These are phyloP conservation scores for Ustanciosporium gigantosporum DNA, from an alignment of 1,284 basidiomycete genomes.

Conservation along the genomic window DNA sequence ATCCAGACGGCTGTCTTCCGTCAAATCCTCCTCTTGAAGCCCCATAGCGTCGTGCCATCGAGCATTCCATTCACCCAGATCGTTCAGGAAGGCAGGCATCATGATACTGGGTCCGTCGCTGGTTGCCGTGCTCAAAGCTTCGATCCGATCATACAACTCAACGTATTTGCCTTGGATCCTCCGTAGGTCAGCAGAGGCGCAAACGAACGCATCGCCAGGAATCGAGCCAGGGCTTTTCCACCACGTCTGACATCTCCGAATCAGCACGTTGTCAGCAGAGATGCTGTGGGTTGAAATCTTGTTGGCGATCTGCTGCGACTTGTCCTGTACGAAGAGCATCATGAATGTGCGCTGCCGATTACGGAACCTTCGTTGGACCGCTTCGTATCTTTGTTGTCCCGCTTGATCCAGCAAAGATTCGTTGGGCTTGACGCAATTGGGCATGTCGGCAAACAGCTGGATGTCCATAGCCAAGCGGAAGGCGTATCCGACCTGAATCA, in stretches of 20 bases:
- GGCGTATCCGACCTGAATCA: conserved; percentile 37
- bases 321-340: conserved; percentile 44
- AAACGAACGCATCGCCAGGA: conserved; percentile 29
- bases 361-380: conserved; percentile 32
- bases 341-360: conserved; percentile 42
- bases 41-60: conserved; percentile 34
- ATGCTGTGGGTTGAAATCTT: conserved; percentile 33
- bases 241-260: conserved; percentile 40
- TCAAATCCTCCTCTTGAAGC: conserved; percentile 20
- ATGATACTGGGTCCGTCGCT: conserved; percentile 36
- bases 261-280: conserved; percentile 25
- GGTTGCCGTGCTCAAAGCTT: conserved; percentile 23
- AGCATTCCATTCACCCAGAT: conserved; percentile 31
- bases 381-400: conserved; percentile 25
- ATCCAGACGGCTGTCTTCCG: conserved; percentile 17
- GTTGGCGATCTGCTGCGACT: conserved; percentile 43
- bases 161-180: conserved; percentile 40
- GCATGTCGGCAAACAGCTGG: conserved; percentile 37
- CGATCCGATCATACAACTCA: conserved; percentile 34
- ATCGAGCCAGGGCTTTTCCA: conserved; percentile 23
- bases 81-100: conserved; percentile 39
- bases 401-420: conserved; percentile 28
- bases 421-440: conserved; percentile 35
- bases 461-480: conserved; percentile 46
- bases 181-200: conserved; percentile 31